A percentile compares a stretch with the other conserved stretches of the same genome.
These are phyloP conservation scores for Fusarium sp. DNA, from an alignment of 2,329 filamentous ascomycete species.

Conservation along the genomic window DNA sequence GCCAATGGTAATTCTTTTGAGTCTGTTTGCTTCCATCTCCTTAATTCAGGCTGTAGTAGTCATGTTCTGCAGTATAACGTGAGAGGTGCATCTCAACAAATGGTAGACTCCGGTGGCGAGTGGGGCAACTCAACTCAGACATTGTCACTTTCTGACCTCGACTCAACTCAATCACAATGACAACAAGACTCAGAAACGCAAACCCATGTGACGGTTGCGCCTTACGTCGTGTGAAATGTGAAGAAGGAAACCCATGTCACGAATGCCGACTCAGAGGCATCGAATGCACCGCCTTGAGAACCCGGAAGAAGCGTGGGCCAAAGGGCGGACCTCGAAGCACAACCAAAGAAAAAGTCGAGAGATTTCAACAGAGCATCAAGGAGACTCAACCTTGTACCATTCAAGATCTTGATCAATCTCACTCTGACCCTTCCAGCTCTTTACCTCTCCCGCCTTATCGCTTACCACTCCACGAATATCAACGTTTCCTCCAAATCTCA, in stretches of 20 bases:
- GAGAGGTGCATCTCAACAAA: constrained; percentile 5
- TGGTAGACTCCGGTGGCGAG: constrained; percentile 3
- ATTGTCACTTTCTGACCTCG: constrained; percentile 7
- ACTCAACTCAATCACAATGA: constrained; percentile 8
- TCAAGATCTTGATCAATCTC: too few relatives aligned
- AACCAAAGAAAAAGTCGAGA: constrained; percentile 29
- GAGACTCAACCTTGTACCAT: neutral
- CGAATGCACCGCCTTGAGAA: constrained; percentile 26
- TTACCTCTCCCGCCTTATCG: constrained; percentile 18
- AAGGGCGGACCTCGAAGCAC: constrained; percentile 32
- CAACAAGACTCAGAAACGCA: constrained; percentile 29
- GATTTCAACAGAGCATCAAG: constrained; percentile 31
- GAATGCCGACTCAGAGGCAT: constrained; percentile 33
- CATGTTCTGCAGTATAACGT: neutral
- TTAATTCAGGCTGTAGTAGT: neutral
- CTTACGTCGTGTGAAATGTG: constrained; percentile 32
- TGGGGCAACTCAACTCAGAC: constrained; percentile 27
- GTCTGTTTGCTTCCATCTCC: neutral
- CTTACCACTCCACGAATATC: constrained; percentile 37
- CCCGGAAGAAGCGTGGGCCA: constrained; percentile 32
- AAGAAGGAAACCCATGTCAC: constrained; percentile 31
- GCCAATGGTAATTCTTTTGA: accelerated
- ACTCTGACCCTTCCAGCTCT: neutral
- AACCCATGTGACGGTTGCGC: constrained; percentile 37
- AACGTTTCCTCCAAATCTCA: constrained; percentile 37